Conservation (phyloP, 129 eudicot species). For the Sambucus nigra region DNA sequence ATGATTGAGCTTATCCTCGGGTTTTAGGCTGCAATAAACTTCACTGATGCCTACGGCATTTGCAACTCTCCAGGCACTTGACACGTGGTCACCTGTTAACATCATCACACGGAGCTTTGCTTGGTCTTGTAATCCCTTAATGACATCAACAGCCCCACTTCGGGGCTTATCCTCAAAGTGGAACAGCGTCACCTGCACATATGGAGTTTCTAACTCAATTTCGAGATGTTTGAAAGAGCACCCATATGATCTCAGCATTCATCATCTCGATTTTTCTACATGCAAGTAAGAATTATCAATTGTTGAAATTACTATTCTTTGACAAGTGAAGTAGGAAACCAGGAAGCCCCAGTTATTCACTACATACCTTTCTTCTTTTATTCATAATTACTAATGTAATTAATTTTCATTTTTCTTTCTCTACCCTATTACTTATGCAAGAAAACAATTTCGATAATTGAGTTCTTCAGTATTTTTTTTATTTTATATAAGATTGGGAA, state of each 20-base stretch:
- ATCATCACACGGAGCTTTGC: slow-evolving; percentile 85
- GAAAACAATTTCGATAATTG: too few relatives aligned
- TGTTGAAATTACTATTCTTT: neutral
- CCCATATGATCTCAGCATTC: too few relatives aligned
- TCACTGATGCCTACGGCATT: slow-evolving; percentile 85
- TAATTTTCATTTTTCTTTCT: too few relatives aligned
- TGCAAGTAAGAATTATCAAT: too few relatives aligned
- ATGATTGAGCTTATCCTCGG: slow-evolving; percentile 94
- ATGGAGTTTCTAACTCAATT: slow-evolving; percentile 5
- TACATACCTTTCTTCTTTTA: too few relatives aligned
- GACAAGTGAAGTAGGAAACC: neutral
- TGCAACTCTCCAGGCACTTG: slow-evolving; percentile 87
- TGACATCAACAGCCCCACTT: slow-evolving; percentile 61
- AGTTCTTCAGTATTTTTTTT: too few relatives aligned
- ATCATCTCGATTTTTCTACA: too few relatives aligned
- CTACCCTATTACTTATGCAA: too few relatives aligned
- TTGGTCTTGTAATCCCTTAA: slow-evolving; percentile 48
- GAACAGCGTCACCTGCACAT: slow-evolving; percentile 72
- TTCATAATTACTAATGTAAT: neutral
- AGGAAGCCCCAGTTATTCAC: neutral
- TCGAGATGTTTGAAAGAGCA: too few relatives aligned
- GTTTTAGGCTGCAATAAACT: slow-evolving; percentile 77
- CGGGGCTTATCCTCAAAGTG: slow-evolving; percentile 94
- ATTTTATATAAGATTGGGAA: too few relatives aligned
- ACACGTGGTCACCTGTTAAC: slow-evolving; percentile 98